Evolutionary conservation across 2,329 filamentous ascomycete genomes (phyloP).

Genomic region (Byssothecium circinans): DNA sequence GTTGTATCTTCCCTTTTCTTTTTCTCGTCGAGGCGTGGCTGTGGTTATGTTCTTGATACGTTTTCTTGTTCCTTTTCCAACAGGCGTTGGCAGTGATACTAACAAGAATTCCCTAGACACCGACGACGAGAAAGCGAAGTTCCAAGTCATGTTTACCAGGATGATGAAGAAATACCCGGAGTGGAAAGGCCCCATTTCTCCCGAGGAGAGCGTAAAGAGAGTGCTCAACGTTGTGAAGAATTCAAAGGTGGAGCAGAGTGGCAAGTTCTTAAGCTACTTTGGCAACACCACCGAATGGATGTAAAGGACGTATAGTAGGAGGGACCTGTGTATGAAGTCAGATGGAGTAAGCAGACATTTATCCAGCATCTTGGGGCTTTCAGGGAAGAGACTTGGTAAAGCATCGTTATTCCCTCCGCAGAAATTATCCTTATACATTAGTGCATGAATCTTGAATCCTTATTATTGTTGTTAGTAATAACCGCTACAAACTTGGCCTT

Average conservation of each 20-base stretch:
- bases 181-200: conserved; percentile 9
- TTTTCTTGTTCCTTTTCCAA: background rate
- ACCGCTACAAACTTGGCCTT: too few relatives aligned
- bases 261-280: conserved; percentile 15
- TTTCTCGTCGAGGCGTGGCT: background rate
- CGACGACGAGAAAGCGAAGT: conserved; percentile 11
- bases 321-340: too few relatives aligned
- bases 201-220: conserved; percentile 9
- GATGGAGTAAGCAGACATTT: too few relatives aligned
- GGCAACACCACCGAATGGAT: conserved; percentile 9
- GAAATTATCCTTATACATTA: too few relatives aligned
- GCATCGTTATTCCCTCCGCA: too few relatives aligned
- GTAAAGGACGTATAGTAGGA: background rate
- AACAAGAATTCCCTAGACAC: conserved; percentile 2
- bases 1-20: background rate
- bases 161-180: conserved; percentile 13
- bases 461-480: too few relatives aligned
- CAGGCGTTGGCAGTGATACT: conserved; percentile 1
- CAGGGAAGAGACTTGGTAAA: too few relatives aligned
- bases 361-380: too few relatives aligned
- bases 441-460: too few relatives aligned
- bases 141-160: conserved; percentile 11
- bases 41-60: background rate
- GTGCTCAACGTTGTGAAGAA: conserved; percentile 12
- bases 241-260: conserved; percentile 12